Percentiles rank a stretch among this genome's conserved stretches.
phyloP scores from a whole-genome alignment of 2,329 filamentous ascomycete genomes.

The Penicillium sp. region DNA sequence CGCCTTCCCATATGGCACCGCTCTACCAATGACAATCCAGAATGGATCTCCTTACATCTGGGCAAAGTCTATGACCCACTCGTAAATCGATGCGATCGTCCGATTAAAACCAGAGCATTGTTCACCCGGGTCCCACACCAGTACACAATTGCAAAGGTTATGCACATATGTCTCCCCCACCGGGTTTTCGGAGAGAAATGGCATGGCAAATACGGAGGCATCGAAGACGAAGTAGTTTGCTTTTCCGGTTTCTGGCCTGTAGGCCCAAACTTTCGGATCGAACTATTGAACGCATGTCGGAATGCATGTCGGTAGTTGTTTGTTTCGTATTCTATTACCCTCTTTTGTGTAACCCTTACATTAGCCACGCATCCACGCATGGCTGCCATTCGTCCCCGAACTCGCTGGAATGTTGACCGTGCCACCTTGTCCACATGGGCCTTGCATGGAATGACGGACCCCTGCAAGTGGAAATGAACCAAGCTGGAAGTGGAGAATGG shows the following conservation, averaged over 20 bases:
- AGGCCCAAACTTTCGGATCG: neutral
- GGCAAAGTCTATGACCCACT: neutral
- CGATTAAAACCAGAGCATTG: neutral
- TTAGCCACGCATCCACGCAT: slow-evolving; percentile 16
- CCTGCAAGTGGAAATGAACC: neutral
- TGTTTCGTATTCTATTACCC: too few species aligned
- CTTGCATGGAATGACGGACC: slow-evolving; percentile 1
- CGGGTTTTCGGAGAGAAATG: too few species aligned
- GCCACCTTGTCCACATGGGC: slow-evolving; percentile 12
- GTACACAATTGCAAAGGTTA: neutral
- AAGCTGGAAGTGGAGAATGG: neutral
- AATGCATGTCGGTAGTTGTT: neutral
- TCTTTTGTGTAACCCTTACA: slow-evolving; percentile 19
- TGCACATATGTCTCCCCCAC: too few species aligned
- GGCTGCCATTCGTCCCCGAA: slow-evolving; percentile 6
- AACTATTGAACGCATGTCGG: slow-evolving; percentile 8
- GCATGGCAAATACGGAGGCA: too few species aligned
- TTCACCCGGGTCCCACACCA: neutral
- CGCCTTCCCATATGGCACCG: neutral
- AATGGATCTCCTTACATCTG: neutral
- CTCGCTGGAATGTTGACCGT: slow-evolving; percentile 13
- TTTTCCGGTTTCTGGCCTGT: too few species aligned
- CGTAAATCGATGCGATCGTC: neutral
- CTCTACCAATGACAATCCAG: neutral
- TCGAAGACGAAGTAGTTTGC: neutral